Conservation (phyloP, 2,329 filamentous ascomycete species). For the Helicocarpus griseus region DNA sequence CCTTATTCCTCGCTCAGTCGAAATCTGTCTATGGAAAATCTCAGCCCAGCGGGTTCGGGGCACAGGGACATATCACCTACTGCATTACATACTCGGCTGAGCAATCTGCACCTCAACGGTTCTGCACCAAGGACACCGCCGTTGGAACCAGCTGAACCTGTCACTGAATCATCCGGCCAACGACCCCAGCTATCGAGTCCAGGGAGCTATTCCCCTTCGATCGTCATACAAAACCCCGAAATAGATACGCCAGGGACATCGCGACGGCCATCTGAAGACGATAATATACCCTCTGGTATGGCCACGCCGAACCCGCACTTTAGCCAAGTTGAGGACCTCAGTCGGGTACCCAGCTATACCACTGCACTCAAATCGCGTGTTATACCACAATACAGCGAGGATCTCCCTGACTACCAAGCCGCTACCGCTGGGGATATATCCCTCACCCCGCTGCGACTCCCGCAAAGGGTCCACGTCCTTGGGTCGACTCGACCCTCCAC, state of each 20-base stretch:
- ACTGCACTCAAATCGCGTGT: constrained; percentile 61
- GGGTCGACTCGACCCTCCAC: background rate
- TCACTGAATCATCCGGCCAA: constrained; percentile 16
- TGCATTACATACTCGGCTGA: constrained; percentile 61
- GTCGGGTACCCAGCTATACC: constrained; percentile 66
- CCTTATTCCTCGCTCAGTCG: constrained; percentile 66
- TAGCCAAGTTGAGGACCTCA: constrained; percentile 54
- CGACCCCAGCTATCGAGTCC: constrained; percentile 6
- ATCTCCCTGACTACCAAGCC: constrained; percentile 58
- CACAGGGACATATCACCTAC: constrained; percentile 51
- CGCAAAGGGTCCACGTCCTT: constrained; percentile 1
- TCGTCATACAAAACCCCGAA: constrained; percentile 25
- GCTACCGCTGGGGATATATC: constrained; percentile 8
- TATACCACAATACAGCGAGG: constrained; percentile 41
- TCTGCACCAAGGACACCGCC: constrained; percentile 8
- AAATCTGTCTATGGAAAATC: constrained; percentile 70
- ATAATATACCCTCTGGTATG: constrained; percentile 35
- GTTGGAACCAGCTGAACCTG: constrained; percentile 3
- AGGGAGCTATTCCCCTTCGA: constrained; percentile 11
- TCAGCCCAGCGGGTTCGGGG: constrained; percentile 47
- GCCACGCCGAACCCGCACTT: constrained; percentile 35
- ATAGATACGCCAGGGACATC: constrained; percentile 29
- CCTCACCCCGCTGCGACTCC: background rate
- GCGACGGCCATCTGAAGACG: constrained; percentile 39
- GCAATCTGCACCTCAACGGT: constrained; percentile 38